A percentile compares a stretch with the other conserved stretches of the same genome.
These are phyloP conservation scores for Setaria italica DNA, from an alignment of 202 grass and related monocot species.

Conservation along the genomic window DNA sequence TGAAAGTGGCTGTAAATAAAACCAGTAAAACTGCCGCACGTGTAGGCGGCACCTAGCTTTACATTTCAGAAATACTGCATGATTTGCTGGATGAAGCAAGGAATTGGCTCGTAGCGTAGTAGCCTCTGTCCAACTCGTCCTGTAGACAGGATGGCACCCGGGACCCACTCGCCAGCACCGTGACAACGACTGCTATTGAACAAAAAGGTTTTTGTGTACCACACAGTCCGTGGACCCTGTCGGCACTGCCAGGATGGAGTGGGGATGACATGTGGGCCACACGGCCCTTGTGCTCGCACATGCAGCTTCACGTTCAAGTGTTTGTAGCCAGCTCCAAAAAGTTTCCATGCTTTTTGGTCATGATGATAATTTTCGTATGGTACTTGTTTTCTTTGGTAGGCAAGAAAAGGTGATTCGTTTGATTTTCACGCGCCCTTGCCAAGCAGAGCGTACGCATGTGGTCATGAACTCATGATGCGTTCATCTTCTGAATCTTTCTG, in stretches of 20 bases:
- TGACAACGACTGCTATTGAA: not conserved
- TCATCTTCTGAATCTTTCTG: not conserved
- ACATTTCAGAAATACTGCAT: constrained; percentile 26
- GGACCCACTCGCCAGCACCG: constrained; percentile 48
- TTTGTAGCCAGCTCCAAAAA: constrained; percentile 1
- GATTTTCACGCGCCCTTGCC: not conserved
- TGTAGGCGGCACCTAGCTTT: not conserved
- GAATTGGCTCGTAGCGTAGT: constrained; percentile 37
- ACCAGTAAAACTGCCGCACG: not conserved
- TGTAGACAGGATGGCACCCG: constrained; percentile 21
- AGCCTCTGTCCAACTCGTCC: not conserved
- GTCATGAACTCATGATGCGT: not conserved
- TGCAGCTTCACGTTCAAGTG: constrained; percentile 38
- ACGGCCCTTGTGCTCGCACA: constrained; percentile 19
- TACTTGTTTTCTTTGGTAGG: not conserved
- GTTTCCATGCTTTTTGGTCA: not conserved
- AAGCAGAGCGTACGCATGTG: not conserved
- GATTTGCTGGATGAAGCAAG: constrained; percentile 11
- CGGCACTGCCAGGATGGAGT: constrained; percentile 23
- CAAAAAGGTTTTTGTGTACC: constrained; percentile 3
- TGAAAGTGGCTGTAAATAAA: not conserved
- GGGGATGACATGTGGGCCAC: constrained; percentile 39
- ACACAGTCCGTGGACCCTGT: constrained; percentile 33
- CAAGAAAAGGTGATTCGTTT: not conserved
- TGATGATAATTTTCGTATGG: not conserved